These are phyloP conservation scores for Puccinia hordei DNA, from an alignment of 1,284 basidiomycete genomes.

Conservation along the genomic window DNA sequence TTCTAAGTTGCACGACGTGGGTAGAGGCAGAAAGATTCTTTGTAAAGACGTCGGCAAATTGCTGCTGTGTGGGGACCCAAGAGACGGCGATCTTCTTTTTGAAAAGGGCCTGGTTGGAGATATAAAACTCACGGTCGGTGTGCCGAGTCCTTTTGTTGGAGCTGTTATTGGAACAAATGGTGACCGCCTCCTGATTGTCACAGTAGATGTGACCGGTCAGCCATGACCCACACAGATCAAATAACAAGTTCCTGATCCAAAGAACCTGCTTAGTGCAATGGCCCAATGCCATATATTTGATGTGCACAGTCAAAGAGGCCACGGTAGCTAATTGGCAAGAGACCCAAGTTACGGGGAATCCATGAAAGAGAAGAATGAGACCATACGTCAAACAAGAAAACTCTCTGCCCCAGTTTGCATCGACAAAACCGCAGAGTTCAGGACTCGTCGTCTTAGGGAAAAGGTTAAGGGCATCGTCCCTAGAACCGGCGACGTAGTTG, in stretches of 20 bases:
- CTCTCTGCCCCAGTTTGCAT: constrained; percentile 5
- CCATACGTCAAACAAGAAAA: background rate
- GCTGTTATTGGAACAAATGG: too few species aligned
- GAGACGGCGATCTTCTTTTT: too few species aligned
- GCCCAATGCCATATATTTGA: background rate
- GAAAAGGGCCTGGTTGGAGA: too few species aligned
- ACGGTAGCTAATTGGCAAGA: constrained; percentile 1
- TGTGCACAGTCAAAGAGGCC: background rate
- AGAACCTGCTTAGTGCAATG: background rate
- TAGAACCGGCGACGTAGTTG: too few species aligned
- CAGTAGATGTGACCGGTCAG: too few species aligned
- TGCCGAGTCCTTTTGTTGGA: too few species aligned
- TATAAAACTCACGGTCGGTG: too few species aligned
- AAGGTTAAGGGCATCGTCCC: too few species aligned
- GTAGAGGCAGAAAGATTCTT: background rate
- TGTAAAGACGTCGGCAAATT: constrained; percentile 20
- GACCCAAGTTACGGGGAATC: constrained; percentile 4
- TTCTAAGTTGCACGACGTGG: background rate
- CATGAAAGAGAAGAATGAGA: background rate
- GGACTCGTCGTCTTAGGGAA: background rate
- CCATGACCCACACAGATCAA: too few species aligned
- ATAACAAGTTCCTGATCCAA: too few species aligned
- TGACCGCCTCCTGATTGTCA: too few species aligned
- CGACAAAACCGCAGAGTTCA: background rate
- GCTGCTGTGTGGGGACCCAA: background rate